Base-by-base conservation (phyloP, 176 grass and related monocot genomes). In the Oryza coarctata region DNA sequence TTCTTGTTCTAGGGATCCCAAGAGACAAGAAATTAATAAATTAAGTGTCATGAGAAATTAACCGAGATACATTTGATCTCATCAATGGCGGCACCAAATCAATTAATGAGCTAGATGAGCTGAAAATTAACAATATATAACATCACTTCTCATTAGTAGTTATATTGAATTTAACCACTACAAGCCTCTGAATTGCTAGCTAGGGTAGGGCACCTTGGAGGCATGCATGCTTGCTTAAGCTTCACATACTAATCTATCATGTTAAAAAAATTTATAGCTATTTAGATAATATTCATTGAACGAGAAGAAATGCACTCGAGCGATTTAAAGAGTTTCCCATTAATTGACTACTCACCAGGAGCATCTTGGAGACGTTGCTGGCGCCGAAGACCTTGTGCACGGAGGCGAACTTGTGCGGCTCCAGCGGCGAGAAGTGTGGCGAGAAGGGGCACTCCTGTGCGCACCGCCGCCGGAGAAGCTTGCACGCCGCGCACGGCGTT, bases 311-410 rank as follows among this genome's bases (percentile, higher is more conserved):
- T n/a, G n/a, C n/a, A n/a, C n/a, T n/a, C n/a, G n/a, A n/a, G n/a
- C n/a, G n/a, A n/a, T n/a, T n/a, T n/a, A n/a, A n/a, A n/a, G n/a
- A n/a, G n/a, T n/a, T n/a, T n/a, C n/a, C n/a, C n/a, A n/a, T n/a
- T 1, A 26, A 18, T 28, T 31, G 15, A 77, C 32, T 88, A 70
- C 36, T 62, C 86, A 98, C 95, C 84, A 91, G 76, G 38, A 98
- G 83, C 85, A 99, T 91, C 87, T 99, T 99, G 85, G 96, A 94
- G 83, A 95, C 91, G 80, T 99, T 99, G 86, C 96, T 99, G 23
- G 96, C 96, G 23, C 96, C 93, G 84, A 99, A 99, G 80, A 99
- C 93, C 82, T 83, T 93, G 70, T 99, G 96, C 35, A 95, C 93
- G 15, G 90, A 79, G 34, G 89, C 89, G 33, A 99, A 99, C 86